Evolutionary conservation across 441 rosid genomes (phyloP).

Genomic region (Populus tomentosa): DNA sequence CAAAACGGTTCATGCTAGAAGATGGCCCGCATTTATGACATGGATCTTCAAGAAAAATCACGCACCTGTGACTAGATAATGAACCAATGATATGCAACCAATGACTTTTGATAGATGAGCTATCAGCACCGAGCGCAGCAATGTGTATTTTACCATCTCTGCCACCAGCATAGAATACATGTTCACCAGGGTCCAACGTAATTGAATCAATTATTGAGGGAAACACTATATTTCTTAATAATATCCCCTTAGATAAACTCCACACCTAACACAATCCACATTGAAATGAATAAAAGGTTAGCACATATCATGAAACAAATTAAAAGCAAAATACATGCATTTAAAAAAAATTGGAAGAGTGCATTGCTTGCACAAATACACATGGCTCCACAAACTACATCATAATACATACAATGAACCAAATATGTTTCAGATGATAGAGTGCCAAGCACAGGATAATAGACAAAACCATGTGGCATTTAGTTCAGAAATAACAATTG

Average conservation of each 20-base stretch:
- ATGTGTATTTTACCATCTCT: slow-evolving; percentile 73
- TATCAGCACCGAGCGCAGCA: slow-evolving; percentile 60
- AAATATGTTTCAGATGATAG: background rate
- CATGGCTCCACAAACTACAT: background rate
- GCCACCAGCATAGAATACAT: slow-evolving; percentile 82
- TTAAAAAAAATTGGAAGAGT: background rate
- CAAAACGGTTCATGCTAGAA: background rate
- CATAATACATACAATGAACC: background rate
- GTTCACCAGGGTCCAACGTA: slow-evolving; percentile 77
- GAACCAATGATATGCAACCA: slow-evolving; percentile 62
- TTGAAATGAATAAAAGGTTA: background rate
- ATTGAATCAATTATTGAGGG: slow-evolving; percentile 71
- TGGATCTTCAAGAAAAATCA: slow-evolving; percentile 3
- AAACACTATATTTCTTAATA: slow-evolving; percentile 60
- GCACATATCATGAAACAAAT: background rate
- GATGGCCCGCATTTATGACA: background rate
- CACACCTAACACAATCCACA: slow-evolving; percentile 45
- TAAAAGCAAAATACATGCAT: background rate
- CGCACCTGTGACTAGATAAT: slow-evolving; percentile 65
- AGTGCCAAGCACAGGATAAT: background rate
- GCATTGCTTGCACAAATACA: background rate
- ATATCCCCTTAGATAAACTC: slow-evolving; percentile 63
- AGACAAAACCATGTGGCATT: background rate
- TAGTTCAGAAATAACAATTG: background rate
- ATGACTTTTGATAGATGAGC: slow-evolving; percentile 35